These are phyloP conservation scores for Metschnikowia anglica DNA, from an alignment of 805 yeast species.

Conservation along the genomic window DNA sequence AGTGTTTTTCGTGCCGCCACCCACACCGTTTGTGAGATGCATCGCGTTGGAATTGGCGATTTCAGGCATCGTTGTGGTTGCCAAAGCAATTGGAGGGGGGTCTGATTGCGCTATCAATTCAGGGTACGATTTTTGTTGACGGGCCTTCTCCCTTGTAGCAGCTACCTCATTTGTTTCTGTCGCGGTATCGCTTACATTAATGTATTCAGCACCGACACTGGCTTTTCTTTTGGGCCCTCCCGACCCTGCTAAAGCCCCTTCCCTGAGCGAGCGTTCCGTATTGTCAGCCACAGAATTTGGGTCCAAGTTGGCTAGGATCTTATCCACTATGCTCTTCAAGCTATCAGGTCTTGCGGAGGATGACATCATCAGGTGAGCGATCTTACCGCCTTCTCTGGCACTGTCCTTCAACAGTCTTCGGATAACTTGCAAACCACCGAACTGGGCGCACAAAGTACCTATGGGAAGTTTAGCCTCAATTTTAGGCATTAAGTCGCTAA, in stretches of 20 bases:
- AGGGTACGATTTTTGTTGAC: too few species aligned
- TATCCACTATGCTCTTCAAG: background rate
- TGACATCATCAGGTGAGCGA: constrained; percentile 20
- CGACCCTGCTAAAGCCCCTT: background rate
- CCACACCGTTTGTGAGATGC: too few species aligned
- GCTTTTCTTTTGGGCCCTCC: background rate
- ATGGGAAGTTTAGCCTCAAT: constrained; percentile 27
- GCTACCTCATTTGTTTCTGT: too few species aligned
- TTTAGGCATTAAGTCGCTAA: constrained; percentile 18
- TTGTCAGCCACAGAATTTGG: background rate
- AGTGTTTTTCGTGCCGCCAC: too few species aligned
- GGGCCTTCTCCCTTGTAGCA: too few species aligned
- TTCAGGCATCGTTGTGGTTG: too few species aligned
- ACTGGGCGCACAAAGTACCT: constrained; percentile 21
- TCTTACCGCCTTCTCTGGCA: constrained; percentile 33
- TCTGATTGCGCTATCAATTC: too few species aligned
- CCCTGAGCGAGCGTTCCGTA: constrained; percentile 1
- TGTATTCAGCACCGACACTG: background rate
- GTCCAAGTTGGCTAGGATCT: background rate
- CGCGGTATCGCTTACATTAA: background rate
- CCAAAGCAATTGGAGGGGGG: too few species aligned
- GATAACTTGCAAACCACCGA: constrained; percentile 27
- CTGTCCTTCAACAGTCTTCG: constrained; percentile 31
- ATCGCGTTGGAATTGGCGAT: too few species aligned
- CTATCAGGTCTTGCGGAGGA: constrained; percentile 5